Conservation (phyloP, 192 early-diverging fungal species). For the Podila minutissima region DNA sequence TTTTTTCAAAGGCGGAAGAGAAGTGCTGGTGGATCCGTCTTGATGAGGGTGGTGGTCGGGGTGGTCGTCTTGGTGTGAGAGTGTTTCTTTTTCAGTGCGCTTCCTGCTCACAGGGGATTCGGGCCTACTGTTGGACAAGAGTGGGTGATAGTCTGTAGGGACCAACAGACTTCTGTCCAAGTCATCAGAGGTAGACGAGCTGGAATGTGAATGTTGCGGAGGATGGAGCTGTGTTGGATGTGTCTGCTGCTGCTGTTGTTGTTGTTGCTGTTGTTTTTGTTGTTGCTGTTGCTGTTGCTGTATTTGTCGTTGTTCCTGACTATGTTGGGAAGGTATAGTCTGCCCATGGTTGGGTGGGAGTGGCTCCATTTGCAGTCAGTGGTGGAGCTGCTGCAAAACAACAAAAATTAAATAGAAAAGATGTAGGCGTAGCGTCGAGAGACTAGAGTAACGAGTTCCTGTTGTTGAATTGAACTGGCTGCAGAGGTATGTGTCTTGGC, state of each 20-base stretch:
- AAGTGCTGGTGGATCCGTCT: neutral
- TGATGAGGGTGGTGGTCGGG: neutral
- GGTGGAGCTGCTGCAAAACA: neutral
- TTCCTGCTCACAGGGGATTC: constrained; percentile 42
- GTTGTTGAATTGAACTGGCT: no score
- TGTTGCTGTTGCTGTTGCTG: neutral
- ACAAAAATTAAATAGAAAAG: no score
- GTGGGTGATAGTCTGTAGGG: neutral
- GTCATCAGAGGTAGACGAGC: neutral
- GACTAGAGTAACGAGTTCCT: no score
- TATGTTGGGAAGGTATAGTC: neutral
- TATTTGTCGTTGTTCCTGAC: neutral
- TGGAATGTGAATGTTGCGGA: constrained; percentile 1
- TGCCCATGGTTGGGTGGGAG: constrained; percentile 6
- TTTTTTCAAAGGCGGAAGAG: constrained; percentile 36
- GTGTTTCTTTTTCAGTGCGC: constrained; percentile 18
- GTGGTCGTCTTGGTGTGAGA: constrained; percentile 12
- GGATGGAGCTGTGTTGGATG: neutral
- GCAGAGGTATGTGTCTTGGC: no score
- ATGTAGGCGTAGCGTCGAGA: no score
- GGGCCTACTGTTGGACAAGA: neutral
- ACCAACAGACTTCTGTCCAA: neutral
- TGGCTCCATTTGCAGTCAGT: neutral
- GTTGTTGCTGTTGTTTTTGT: neutral
- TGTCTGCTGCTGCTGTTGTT: neutral